phyloP scores from a whole-genome alignment of 805 yeast genomes.

The Pichia exigua region DNA sequence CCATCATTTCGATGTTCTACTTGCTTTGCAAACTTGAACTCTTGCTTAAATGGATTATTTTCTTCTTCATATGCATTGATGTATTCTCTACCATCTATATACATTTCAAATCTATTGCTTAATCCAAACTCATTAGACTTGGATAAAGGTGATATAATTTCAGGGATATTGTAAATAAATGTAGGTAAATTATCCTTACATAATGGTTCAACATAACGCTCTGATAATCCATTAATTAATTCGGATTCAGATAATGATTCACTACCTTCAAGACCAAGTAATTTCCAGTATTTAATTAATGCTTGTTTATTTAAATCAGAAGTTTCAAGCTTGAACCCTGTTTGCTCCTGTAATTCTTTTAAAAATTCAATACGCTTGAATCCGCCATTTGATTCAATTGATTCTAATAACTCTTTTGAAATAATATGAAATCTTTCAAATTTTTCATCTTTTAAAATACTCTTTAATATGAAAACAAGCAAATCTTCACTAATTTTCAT shows the following conservation, averaged over 20 bases:
- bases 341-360: constrained; percentile 46
- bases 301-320: neutral
- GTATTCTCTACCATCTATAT: constrained; percentile 71
- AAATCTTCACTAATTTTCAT: constrained; percentile 57
- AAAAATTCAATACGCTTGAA: constrained; percentile 56
- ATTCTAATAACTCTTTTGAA: constrained; percentile 14
- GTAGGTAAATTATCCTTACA: constrained; percentile 52
- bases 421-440: constrained; percentile 15
- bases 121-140: constrained; percentile 41
- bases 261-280: neutral
- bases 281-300: neutral
- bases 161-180: constrained; percentile 76
- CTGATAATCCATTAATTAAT: constrained; percentile 21
- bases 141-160: constrained; percentile 78
- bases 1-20: constrained; percentile 37
- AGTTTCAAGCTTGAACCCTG: constrained; percentile 31
- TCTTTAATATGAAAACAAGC: constrained; percentile 34
- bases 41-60: constrained; percentile 73
- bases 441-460: constrained; percentile 21
- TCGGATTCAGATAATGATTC: constrained; percentile 1
- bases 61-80: constrained; percentile 96
- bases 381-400: constrained; percentile 15
- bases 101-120: constrained; percentile 63
- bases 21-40: constrained; percentile 54
- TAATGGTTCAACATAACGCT: constrained; percentile 55